phyloP scores from a whole-genome alignment of 495 filamentous ascomycete species.

The Astrothelium subdiscretum region DNA sequence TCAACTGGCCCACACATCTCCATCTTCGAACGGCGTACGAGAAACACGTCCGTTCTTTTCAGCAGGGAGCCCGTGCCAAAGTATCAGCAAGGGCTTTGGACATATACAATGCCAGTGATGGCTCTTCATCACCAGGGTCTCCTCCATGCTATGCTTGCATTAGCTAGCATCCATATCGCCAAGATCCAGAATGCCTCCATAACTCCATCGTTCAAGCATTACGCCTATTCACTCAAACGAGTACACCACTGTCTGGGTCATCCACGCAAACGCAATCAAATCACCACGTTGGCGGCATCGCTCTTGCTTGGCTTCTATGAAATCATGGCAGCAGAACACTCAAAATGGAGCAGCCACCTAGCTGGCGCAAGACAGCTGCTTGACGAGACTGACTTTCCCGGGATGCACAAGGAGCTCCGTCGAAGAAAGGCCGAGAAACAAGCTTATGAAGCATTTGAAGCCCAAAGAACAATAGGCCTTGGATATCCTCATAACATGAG shows the following conservation, averaged over 20 bases:
- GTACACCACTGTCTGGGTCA: constrained; percentile 64
- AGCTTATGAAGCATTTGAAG: constrained; percentile 12
- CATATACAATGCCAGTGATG: constrained; percentile 74
- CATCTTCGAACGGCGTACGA: constrained; percentile 73
- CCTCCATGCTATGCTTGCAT: constrained; percentile 81
- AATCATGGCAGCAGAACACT: constrained; percentile 86
- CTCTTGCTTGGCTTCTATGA: constrained; percentile 89
- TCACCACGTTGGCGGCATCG: constrained; percentile 76
- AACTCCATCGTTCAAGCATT: constrained; percentile 81
- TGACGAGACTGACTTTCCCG: constrained; percentile 65
- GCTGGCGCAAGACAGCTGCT: constrained; percentile 73
- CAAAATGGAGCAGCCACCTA: constrained; percentile 90
- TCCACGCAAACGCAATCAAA: constrained; percentile 56
- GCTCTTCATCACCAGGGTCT: constrained; percentile 74
- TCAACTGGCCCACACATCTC: constrained; percentile 81
- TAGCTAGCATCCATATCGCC: constrained; percentile 80
- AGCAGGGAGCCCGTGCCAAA: constrained; percentile 50
- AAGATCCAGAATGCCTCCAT: constrained; percentile 60
- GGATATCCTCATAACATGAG: background rate
- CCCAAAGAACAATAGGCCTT: background rate
- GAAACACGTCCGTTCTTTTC: constrained; percentile 64
- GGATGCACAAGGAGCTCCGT: constrained; percentile 59
- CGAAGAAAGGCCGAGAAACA: constrained; percentile 37
- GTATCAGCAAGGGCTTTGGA: constrained; percentile 72
- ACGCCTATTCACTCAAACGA: constrained; percentile 71